A percentile compares a stretch with the other conserved stretches of the same genome.
Evolutionary conservation across 169 alveolate species (phyloP).

Genomic region (Babesia ovata): DNA sequence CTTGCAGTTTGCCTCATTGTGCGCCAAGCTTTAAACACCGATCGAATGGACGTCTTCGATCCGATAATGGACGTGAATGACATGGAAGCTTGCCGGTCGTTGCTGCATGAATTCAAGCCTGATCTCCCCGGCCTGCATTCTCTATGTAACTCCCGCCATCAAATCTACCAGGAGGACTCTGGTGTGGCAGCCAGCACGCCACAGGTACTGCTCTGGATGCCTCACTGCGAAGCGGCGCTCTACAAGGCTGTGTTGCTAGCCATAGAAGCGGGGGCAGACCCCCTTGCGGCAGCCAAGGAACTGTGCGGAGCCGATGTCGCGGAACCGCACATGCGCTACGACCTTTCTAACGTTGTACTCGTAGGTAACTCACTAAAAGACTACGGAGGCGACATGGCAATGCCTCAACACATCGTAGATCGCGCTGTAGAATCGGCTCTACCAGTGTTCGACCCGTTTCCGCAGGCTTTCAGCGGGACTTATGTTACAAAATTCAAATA

Average conservation of each 20-base stretch:
- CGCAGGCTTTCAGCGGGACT: slow-evolving; percentile 62
- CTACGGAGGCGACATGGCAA: slow-evolving; percentile 17
- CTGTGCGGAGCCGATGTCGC: slow-evolving; percentile 1
- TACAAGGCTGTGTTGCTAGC: slow-evolving; percentile 45
- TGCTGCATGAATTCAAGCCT: slow-evolving; percentile 1
- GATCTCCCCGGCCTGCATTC: not conserved
- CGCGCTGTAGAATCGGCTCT: slow-evolving; percentile 36
- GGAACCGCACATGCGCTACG: not conserved
- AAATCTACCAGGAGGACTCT: not conserved
- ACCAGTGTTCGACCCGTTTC: slow-evolving; percentile 42
- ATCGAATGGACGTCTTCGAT: slow-evolving; percentile 53
- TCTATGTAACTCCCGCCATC: slow-evolving; percentile 5
- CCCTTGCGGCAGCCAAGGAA: slow-evolving; percentile 30
- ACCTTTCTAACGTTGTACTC: slow-evolving; percentile 31
- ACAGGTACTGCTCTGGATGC: slow-evolving; percentile 62
- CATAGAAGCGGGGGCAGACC: slow-evolving; percentile 31
- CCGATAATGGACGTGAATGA: slow-evolving; percentile 65
- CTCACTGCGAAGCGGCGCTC: slow-evolving; percentile 67
- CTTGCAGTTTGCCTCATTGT: slow-evolving; percentile 36
- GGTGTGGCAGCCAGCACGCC: not conserved
- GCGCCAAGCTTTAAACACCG: slow-evolving; percentile 7
- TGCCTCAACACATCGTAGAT: slow-evolving; percentile 13
- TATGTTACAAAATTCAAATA: slow-evolving; percentile 32
- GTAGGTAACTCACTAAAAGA: slow-evolving; percentile 56
- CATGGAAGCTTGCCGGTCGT: slow-evolving; percentile 35